Evolutionary conservation across 345 rosid genomes (phyloP), one percentile per base, ranked within the genome.

Genomic region (Syzygium jambos): DNA sequence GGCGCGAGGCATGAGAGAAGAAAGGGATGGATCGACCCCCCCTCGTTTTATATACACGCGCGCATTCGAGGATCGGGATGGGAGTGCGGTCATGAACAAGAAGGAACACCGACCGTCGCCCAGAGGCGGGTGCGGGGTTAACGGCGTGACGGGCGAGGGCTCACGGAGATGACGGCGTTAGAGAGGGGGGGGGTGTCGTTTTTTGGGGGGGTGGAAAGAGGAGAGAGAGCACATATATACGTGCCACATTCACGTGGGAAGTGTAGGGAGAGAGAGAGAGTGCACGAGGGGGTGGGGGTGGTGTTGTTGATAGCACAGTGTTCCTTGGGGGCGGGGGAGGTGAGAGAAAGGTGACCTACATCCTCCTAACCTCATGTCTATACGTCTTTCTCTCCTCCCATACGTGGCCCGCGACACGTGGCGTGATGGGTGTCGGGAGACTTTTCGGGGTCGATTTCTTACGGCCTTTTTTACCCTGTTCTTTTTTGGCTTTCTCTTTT

Each of bases 311-410:
- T 68, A 22, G 52, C 9, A 52, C 30, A 25, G 84, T 21, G 53
- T 49, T n/a, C 23, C 61, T 56, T 25, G 41, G 80, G 3, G 80
- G 80, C 9, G 80, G 49, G 38, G 83, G 54, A 52, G 94, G 90
- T 90, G 88, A 87, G 92, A 85, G 93, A 90, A 77, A 89, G 98
- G 95, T 94, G 87, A 94, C 95, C 95, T 92, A 93, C 88, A 93
- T 86, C 86, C 91, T 90, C 93, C 96, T 92, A 94, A 91, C 90
- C 51, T 83, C 15, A 14, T 55, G 85, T 41, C 51, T 30, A 65
- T 84, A 61, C 86, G 86, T 78, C 85, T 88, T 52, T 14, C 52
- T 34, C 83, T 89, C 52, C 68, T 86, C 86, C 78, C 83, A 52
- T 86, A 89, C 90, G 53, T 23, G 41, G 13, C 29, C 59, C 43